A percentile compares a stretch with the other conserved stretches of the same genome.
Conservation (phyloP, 1,284 basidiomycete species). For the Leccinum griseonigrum region DNA sequence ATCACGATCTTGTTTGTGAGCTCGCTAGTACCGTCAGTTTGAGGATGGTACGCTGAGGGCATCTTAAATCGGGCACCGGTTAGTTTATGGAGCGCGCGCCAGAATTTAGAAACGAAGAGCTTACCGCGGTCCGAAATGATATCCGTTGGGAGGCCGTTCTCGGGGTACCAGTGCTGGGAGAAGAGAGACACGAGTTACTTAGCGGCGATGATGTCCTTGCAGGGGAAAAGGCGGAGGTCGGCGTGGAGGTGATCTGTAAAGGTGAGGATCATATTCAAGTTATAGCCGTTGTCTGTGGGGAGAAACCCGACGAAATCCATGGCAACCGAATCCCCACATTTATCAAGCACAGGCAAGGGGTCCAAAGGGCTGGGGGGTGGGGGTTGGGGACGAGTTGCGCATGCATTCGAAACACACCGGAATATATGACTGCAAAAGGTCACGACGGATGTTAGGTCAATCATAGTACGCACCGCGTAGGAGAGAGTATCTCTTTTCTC, state of each 20-base stretch:
- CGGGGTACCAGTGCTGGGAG: conserved; percentile 33
- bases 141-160: conserved; percentile 29
- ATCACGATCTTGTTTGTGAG: neutral
- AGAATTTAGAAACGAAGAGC: conserved; percentile 30
- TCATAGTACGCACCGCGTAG: too few relatives aligned
- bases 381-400: neutral
- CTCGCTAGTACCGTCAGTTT: conserved; percentile 32
- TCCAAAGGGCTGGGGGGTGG: neutral
- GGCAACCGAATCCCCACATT: neutral
- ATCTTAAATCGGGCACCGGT: conserved; percentile 34
- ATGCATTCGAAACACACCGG: neutral
- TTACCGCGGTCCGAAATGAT: conserved; percentile 30
- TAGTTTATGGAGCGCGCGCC: conserved; percentile 24
- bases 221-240: conserved; percentile 35
- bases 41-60: conserved; percentile 38
- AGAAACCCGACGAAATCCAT: conserved; percentile 37
- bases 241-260: conserved; percentile 40
- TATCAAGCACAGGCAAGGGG: neutral
- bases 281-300: conserved; percentile 26
- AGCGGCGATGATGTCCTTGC: conserved; percentile 25
- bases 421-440: too few relatives aligned
- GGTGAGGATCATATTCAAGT: conserved; percentile 34
- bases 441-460: too few relatives aligned
- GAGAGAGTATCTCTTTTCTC: too few relatives aligned
- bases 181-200: conserved; percentile 25